Evolutionary conservation across 805 yeast species (phyloP), one percentile per base, ranked within the genome.

Genomic region (Hanseniaspora opuntiae): DNA sequence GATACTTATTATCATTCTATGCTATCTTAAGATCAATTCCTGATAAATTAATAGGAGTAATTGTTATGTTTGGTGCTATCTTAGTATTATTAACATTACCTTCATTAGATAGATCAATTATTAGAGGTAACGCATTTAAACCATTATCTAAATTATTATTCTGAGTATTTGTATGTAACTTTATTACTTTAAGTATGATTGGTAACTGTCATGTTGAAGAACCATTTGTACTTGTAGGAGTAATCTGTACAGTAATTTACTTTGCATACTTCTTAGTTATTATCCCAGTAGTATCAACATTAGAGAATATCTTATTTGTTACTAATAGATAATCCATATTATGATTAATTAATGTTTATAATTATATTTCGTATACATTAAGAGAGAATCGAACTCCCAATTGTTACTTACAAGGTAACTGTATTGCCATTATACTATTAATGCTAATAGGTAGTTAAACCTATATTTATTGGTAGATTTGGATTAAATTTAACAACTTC

Each of bases 51-150:
- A 28, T 47, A 14, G 51, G 51, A 38, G 51, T 47, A 37, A 20
- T 47, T 14, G 51, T 37, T 35, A 55, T 55, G 54, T 47, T 53
- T 37, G 57, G 57, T 16, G 55, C 57, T 24, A 45, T 51, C 22
- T 45, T 50, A 55, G 53, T 55, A 30, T 48, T 51, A 45, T 55
- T 51, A 51, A 32, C 41, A 28, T 52, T 53, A 41, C 56, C 55
- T 22, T 17, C 48, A 42, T 40, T 51, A 32, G 58, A 56, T 45
- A 51, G 51, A 37, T 47, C 51, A 38, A 40, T 47, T 36, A 47
- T 47, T 47, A 47, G 51, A 47, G 51, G 51, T n/a, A 47, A 47
- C n/a, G 54, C 54, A 36, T 51, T 51, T 37, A 48, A 40, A 48
- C 46, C 52, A 48, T 39, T 48, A 39, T 48, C 52, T 28, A 44